Percentiles rank a stretch among this genome's conserved stretches.
Evolutionary conservation across 371 early-diverging fungal species (phyloP).

Genomic region (Rhizomucor pusillus): DNA sequence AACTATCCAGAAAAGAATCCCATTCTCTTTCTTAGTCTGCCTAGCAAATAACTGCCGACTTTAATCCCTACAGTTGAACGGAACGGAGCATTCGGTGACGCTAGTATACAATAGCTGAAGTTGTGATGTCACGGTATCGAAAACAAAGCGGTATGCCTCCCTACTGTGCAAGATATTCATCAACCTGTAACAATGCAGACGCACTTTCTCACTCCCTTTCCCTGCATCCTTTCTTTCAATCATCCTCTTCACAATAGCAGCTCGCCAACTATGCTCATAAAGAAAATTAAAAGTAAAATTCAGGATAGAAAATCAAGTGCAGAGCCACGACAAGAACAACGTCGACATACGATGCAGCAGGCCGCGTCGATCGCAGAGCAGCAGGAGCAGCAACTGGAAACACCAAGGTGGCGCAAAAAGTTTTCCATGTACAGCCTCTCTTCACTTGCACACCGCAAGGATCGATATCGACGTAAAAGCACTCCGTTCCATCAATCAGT

Average conservation of each 20-base stretch:
- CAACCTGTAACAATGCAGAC: no score
- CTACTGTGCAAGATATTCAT: no score
- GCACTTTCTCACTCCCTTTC: not conserved
- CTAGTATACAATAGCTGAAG: no score
- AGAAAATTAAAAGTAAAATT: not conserved
- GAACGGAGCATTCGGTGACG: no score
- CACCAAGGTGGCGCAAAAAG: constrained; percentile 6
- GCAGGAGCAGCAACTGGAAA: not conserved
- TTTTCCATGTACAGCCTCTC: not conserved
- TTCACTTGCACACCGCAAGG: not conserved
- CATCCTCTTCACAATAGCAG: constrained; percentile 1
- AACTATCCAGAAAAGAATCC: no score
- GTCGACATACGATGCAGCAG: not conserved
- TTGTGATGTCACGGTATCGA: no score
- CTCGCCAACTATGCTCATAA: not conserved
- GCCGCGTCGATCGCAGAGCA: not conserved
- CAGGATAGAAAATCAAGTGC: not conserved
- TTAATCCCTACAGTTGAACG: no score
- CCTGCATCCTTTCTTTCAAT: constrained; percentile 3
- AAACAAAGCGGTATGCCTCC: no score
- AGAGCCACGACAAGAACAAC: not conserved
- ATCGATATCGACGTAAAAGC: not conserved
- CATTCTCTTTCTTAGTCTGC: no score
- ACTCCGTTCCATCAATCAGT: not conserved
- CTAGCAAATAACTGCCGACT: no score